Percentiles rank a stretch among this genome's conserved stretches.
Conservation (phyloP, 2,329 filamentous ascomycete genomes). For the Neopestalotiopsis sp. region DNA sequence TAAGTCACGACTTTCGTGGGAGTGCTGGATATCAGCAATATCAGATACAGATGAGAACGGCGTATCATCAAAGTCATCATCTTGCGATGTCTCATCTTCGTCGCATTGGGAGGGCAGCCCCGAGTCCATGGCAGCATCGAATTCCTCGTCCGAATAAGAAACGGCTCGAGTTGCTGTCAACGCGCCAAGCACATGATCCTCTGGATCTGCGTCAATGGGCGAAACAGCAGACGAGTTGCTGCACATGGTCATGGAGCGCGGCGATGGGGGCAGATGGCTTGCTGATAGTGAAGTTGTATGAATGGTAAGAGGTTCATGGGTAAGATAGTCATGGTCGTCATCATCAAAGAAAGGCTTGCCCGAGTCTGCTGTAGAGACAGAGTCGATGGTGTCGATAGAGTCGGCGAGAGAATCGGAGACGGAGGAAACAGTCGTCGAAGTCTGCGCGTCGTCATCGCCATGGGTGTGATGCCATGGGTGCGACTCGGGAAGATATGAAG, state of each 20-base stretch:
- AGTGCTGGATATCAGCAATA: slow-evolving; percentile 39
- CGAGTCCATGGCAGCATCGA: slow-evolving; percentile 42
- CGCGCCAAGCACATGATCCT: slow-evolving; percentile 37
- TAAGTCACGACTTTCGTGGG: slow-evolving; percentile 19
- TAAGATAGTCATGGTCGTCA: slow-evolving; percentile 46
- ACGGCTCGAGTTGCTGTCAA: slow-evolving; percentile 52
- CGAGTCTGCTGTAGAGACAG: slow-evolving; percentile 38
- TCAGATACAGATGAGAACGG: slow-evolving; percentile 52
- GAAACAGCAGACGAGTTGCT: slow-evolving; percentile 48
- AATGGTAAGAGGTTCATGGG: slow-evolving; percentile 49
- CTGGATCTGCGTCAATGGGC: slow-evolving; percentile 38
- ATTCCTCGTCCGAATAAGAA: slow-evolving; percentile 58
- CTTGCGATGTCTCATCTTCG: slow-evolving; percentile 45
- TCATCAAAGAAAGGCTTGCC: slow-evolving; percentile 49
- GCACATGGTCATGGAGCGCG: slow-evolving; percentile 55
- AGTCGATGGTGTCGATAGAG: slow-evolving; percentile 37
- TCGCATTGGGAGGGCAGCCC: slow-evolving; percentile 43
- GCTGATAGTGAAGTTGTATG: slow-evolving; percentile 30
- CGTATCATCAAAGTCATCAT: slow-evolving; percentile 46
- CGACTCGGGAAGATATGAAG: slow-evolving; percentile 60
- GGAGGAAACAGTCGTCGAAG: slow-evolving; percentile 41
- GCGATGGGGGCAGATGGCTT: slow-evolving; percentile 47
- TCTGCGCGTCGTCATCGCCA: slow-evolving; percentile 17
- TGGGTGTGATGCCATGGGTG: slow-evolving; percentile 45
- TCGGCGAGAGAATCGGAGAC: slow-evolving; percentile 40